A percentile compares a stretch with the other conserved stretches of the same genome.
Evolutionary conservation across 2,329 filamentous ascomycete species (phyloP).

Genomic region (Triangularia setosa): DNA sequence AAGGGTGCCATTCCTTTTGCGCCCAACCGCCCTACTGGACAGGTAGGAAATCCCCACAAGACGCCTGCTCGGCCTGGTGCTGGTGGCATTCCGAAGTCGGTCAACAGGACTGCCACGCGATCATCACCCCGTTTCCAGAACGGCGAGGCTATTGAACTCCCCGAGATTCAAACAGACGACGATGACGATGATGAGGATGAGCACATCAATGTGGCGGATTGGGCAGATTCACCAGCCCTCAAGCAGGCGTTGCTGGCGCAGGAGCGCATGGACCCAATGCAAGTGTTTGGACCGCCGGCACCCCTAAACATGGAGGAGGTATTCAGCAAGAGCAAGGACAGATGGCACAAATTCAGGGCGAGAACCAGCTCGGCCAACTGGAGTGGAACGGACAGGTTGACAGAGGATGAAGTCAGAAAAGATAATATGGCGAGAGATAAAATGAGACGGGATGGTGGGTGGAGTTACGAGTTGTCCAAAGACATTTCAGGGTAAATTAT

Average conservation of each 20-base stretch:
- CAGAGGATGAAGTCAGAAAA: constrained; percentile 78
- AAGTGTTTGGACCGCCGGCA: constrained; percentile 83
- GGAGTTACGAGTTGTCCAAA: constrained; percentile 61
- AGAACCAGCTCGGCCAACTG: constrained; percentile 94
- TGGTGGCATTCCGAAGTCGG: constrained; percentile 48
- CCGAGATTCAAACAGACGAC: constrained; percentile 92
- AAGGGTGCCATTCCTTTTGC: constrained; percentile 90
- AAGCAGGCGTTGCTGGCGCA: constrained; percentile 72
- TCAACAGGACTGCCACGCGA: constrained; percentile 55
- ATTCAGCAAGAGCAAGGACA: constrained; percentile 83
- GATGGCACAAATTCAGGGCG: constrained; percentile 81
- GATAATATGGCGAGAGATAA: constrained; percentile 77
- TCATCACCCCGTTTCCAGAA: constrained; percentile 84
- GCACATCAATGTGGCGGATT: constrained; percentile 48
- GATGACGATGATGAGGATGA: constrained; percentile 56
- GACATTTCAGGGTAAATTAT: not conserved
- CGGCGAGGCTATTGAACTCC: constrained; percentile 85
- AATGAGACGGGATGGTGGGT: constrained; percentile 77
- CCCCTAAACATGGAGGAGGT: constrained; percentile 95
- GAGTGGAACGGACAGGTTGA: constrained; percentile 76
- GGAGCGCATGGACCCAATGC: constrained; percentile 77
- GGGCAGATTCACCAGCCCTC: constrained; percentile 86
- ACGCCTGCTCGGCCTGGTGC: constrained; percentile 59
- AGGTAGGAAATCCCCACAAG: constrained; percentile 55
- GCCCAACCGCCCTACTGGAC: constrained; percentile 52